A percentile compares a stretch with the other conserved stretches of the same genome.
phyloP scores from a whole-genome alignment of 305 asterid species.

The Salvia sclarea region DNA sequence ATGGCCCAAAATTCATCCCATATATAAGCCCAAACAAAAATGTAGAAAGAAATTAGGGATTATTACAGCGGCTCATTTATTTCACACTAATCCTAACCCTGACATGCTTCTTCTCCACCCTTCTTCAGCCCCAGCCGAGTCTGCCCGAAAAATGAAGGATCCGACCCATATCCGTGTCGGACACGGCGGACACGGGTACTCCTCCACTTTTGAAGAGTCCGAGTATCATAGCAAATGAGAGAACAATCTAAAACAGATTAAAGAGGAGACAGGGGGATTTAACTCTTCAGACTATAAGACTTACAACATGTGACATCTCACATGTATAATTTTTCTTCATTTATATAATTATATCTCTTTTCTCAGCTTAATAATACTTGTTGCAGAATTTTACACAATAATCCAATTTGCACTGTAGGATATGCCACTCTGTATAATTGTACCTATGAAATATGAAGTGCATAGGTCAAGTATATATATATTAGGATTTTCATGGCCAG shows the following conservation, averaged over 20 bases:
- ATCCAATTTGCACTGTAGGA: not conserved
- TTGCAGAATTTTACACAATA: not conserved
- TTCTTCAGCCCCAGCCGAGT: too few relatives aligned
- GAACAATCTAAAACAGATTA: constrained; percentile 15
- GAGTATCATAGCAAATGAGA: not conserved
- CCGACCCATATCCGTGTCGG: too few relatives aligned
- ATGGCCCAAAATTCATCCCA: too few relatives aligned
- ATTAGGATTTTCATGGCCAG: constrained; percentile 27
- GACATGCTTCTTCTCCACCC: too few relatives aligned
- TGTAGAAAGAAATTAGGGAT: too few relatives aligned
- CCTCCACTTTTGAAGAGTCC: too few relatives aligned
- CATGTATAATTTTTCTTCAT: constrained; percentile 15
- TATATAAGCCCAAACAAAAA: too few relatives aligned
- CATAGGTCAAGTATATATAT: constrained; percentile 19
- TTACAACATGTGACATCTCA: constrained; percentile 5
- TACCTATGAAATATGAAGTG: constrained; percentile 24
- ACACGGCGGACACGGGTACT: too few relatives aligned
- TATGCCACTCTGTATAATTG: not conserved
- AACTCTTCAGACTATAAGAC: constrained; percentile 1
- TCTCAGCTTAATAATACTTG: not conserved
- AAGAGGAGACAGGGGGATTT: not conserved
- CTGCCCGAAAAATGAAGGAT: too few relatives aligned
- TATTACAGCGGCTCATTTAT: too few relatives aligned
- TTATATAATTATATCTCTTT: constrained; percentile 17
- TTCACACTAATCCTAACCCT: too few relatives aligned